A percentile compares a stretch with the other conserved stretches of the same genome.
phyloP scores from a whole-genome alignment of 2,329 filamentous ascomycete genomes.

The Trichoderma atrobrunneum region DNA sequence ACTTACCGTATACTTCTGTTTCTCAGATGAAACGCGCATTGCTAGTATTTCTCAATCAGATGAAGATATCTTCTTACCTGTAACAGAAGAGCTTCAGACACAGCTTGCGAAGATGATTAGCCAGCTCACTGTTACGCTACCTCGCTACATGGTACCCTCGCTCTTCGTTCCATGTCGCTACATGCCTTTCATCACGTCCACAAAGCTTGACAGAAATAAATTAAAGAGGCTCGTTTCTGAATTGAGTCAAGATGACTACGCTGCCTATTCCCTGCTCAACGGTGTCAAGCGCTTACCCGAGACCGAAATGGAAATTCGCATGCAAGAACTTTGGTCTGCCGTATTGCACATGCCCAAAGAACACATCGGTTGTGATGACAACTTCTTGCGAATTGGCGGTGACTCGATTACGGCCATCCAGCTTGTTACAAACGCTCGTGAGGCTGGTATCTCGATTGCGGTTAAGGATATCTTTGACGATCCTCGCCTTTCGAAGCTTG shows the following conservation, averaged over 20 bases:
- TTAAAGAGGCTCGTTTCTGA: neutral
- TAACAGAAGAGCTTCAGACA: slow-evolving; percentile 12
- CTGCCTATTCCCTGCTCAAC: neutral
- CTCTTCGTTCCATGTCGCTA: slow-evolving; percentile 21
- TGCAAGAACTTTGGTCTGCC: slow-evolving; percentile 30
- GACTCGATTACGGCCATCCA: slow-evolving; percentile 46
- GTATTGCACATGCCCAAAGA: slow-evolving; percentile 30
- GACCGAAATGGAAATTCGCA: slow-evolving; percentile 15
- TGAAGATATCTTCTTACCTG: slow-evolving; percentile 19
- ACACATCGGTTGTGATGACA: slow-evolving; percentile 27
- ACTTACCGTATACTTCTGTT: slow-evolving; percentile 1
- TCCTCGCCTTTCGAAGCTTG: slow-evolving; percentile 10
- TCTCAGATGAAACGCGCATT: neutral
- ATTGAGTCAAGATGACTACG: slow-evolving; percentile 5
- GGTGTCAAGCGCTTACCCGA: slow-evolving; percentile 19
- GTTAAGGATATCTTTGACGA: slow-evolving; percentile 11
- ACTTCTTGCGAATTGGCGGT: slow-evolving; percentile 31
- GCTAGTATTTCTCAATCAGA: neutral
- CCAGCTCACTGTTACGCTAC: slow-evolving; percentile 8
- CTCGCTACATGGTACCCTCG: slow-evolving; percentile 24
- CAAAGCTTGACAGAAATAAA: slow-evolving; percentile 21
- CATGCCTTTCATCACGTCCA: slow-evolving; percentile 22
- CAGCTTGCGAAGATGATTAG: slow-evolving; percentile 10
- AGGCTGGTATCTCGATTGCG: slow-evolving; percentile 13
- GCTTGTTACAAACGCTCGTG: slow-evolving; percentile 38